Evolutionary conservation across 176 grass and related monocot genomes (phyloP), one percentile per base, ranked within the genome.

Genomic region (Rhynchospora breviuscula): DNA sequence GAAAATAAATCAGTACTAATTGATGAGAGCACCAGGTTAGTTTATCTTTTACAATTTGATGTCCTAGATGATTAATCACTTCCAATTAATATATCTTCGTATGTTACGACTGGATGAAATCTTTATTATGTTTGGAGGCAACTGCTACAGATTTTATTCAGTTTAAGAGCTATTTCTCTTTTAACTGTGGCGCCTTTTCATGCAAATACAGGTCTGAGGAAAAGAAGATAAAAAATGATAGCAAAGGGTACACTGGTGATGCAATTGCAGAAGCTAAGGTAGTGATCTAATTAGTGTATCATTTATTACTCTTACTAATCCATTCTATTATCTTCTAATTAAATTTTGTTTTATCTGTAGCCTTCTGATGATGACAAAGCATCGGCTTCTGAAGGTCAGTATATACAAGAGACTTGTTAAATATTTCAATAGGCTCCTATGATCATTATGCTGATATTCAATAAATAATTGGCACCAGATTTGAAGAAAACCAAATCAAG

Each of bases 331-430:
- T 23, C 60, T 81, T 45, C 56, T 81, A 64, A 81, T 46, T 21
- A 64, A 40, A 44, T 64, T 81, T 14, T 29, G 13, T 64, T 40
- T 59, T 40, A n/a, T 60, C 19, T 66, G 80, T 23, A 82, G 80
- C 43, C 61, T 31, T 67, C 80, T 52, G 61, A 82, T 26, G 63
- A 53, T 1, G 44, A 67, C 10, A 82, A 82, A 68, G 40, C 63
- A 66, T 66, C 62, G 22, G 80, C 44, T 31, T 82, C 80, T 82
- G 80, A 82, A 82, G 80, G 80, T 82, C 45, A 67, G 80, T 82
- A 52, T 77, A 56, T 29, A 77, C 23, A 78, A 31, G 72, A 26
- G 11, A 56, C 23, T 78, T 78, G 10, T 77, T 78, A 56, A 77
- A 56, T 47, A 78, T 78, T 57, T 78, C 14, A 57, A 18, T 57